These are phyloP conservation scores for Collariella sp. DNA, from an alignment of 495 filamentous ascomycete genomes.

Conservation along the genomic window DNA sequence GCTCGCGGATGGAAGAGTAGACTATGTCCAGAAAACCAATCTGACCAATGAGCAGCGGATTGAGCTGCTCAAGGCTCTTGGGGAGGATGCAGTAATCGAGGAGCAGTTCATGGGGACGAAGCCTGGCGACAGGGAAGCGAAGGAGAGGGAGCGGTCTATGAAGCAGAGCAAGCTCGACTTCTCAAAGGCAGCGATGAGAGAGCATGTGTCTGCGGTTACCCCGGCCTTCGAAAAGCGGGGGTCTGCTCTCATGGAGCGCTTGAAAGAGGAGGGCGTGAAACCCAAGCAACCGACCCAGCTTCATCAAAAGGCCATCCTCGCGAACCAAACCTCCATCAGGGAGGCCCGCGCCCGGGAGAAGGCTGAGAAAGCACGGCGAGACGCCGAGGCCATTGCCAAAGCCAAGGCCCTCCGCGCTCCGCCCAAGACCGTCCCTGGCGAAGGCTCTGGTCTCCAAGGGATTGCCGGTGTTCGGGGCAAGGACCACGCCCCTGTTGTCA, in stretches of 20 bases:
- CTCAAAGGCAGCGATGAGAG: conserved; percentile 27
- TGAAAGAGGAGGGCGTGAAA: conserved; percentile 7
- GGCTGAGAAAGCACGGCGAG: conserved; percentile 63
- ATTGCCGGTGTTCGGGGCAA: conserved; percentile 69
- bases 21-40: conserved; percentile 57
- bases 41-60: conserved; percentile 69
- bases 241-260: conserved; percentile 15
- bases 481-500: conserved; percentile 50
- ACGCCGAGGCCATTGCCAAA: conserved; percentile 56
- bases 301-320: conserved; percentile 30
- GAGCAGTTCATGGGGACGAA: conserved; percentile 37
- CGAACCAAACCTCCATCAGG: conserved; percentile 44
- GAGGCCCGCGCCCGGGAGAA: conserved; percentile 63
- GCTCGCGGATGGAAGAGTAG: conserved; percentile 22
- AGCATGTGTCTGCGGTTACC: conserved; percentile 28
- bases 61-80: conserved; percentile 68
- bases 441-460: conserved; percentile 68
- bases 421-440: conserved; percentile 52
- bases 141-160: conserved; percentile 37
- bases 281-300: conserved; percentile 26
- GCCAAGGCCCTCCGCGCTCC: conserved; percentile 52
- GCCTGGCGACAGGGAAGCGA: conserved; percentile 44
- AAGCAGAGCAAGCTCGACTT: conserved; percentile 61
- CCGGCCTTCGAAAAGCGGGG: conserved; percentile 33
- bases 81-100: conserved; percentile 56